These are phyloP conservation scores for Colletotrichum lini DNA, from an alignment of 2,329 filamentous ascomycete species.

Conservation along the genomic window DNA sequence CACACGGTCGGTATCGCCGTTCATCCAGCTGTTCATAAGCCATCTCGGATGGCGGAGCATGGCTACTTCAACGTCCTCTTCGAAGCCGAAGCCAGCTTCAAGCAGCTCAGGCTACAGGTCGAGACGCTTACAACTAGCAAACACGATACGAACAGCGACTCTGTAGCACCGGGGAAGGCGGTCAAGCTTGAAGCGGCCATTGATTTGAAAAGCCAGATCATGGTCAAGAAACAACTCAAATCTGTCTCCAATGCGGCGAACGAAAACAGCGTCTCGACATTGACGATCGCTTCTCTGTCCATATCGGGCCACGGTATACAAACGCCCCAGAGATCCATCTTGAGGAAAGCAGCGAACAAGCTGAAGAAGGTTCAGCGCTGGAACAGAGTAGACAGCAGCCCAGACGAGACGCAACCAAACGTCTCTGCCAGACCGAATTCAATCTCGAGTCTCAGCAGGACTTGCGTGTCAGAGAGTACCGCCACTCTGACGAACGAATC, in stretches of 20 bases:
- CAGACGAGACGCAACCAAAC: background rate
- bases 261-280: background rate
- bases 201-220: background rate
- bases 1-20: conserved; percentile 19
- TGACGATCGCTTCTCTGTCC: background rate
- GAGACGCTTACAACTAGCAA: background rate
- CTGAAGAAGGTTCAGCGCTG: background rate
- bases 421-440: background rate
- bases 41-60: background rate
- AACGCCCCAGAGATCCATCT: background rate
- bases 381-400: background rate
- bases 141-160: background rate
- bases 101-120: background rate
- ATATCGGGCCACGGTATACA: background rate
- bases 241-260: background rate
- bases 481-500: background rate
- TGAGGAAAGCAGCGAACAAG: background rate
- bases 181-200: background rate
- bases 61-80: background rate
- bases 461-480: background rate
- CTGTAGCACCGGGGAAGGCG: background rate
- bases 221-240: background rate
- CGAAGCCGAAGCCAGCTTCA: background rate
- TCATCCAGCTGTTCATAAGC: background rate
- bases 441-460: background rate